Conservation (phyloP, 139 green algal genomes). For the Trebouxia sp. region DNA sequence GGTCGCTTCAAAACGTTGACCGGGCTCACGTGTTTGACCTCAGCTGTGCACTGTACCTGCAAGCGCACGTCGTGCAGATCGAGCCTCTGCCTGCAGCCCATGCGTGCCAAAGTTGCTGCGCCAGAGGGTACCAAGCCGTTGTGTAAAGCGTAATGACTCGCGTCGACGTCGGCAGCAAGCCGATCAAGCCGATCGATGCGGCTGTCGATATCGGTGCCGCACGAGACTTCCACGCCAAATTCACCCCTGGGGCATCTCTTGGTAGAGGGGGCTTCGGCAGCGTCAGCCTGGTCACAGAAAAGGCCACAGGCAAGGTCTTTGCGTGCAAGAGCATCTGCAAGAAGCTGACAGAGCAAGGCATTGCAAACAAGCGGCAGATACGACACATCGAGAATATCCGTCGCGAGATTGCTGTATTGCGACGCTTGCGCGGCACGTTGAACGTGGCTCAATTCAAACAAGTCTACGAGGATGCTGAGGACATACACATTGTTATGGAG, state of each 20-base stretch:
- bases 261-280: constrained; percentile 74
- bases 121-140: too few relatives aligned
- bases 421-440: constrained; percentile 72
- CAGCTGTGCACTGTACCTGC: too few relatives aligned
- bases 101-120: too few relatives aligned
- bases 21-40: too few relatives aligned
- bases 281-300: constrained; percentile 60
- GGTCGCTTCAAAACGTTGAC: too few relatives aligned
- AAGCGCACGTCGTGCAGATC: too few relatives aligned
- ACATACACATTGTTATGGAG: constrained; percentile 91
- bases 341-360: constrained; percentile 61
- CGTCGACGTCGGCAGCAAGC: neutral
- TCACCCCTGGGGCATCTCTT: neutral
- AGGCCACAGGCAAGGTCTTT: constrained; percentile 61
- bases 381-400: constrained; percentile 82
- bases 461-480: constrained; percentile 75
- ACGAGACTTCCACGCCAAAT: neutral
- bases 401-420: constrained; percentile 65
- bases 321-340: constrained; percentile 86
- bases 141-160: too few relatives aligned
- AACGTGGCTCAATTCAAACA: constrained; percentile 81
- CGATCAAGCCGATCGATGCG: neutral
- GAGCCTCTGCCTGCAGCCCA: too few relatives aligned
- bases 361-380: constrained; percentile 57
- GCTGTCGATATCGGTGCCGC: neutral